Evolutionary conservation across 768 basidiomycete genomes (phyloP), one percentile per base, ranked within the genome.

Genomic region (Lentinula guzmanii): DNA sequence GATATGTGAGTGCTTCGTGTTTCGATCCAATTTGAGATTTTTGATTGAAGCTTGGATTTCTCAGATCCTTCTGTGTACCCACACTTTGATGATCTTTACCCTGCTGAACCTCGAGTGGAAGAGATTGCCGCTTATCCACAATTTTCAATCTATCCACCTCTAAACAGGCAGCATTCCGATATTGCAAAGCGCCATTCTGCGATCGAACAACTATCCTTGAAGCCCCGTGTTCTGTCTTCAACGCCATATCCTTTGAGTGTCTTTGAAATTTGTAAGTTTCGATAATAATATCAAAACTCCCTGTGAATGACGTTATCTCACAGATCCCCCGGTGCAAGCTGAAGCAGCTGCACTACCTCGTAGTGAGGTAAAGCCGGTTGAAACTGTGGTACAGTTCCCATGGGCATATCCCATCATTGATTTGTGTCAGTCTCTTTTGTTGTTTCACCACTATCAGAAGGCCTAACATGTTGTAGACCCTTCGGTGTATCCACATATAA

Each of bases 401-500:
- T 56, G 35, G 42, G 42, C 43, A 8, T 76, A 74, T 65, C 75
- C 73, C 21, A 52, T 54, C 43, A 70, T 79, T 33, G 66, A 73
- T 61, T 51, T 76, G 24, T 76, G 73, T 72, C 53, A 60, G 71
- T 65, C 15, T 41, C 70, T 72, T 4, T 66, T 68, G 1, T 64
- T 71, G 1, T 82, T 39, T 39, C 2, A 81, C 68, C 79, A 75
- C 39, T 63, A 71, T 76, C 54, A 63, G 34, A 55, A 60, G 18
- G 52, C 52, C 35, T 56, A 58, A 60, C 24, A 43, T 57, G 15
- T 60, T 18, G 39, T 52, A 81, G 79, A 81, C 69, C 76, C 78
- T 18, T 65, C 75, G 15, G 71, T 75, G 34, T 76, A 77, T 63
- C 79, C 82, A 39, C 61, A 76, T 64, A 70, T 80, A 55, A 67